phyloP scores from a whole-genome alignment of 1,284 basidiomycete genomes.

The Sporisorium iseilematis-ciliati region DNA sequence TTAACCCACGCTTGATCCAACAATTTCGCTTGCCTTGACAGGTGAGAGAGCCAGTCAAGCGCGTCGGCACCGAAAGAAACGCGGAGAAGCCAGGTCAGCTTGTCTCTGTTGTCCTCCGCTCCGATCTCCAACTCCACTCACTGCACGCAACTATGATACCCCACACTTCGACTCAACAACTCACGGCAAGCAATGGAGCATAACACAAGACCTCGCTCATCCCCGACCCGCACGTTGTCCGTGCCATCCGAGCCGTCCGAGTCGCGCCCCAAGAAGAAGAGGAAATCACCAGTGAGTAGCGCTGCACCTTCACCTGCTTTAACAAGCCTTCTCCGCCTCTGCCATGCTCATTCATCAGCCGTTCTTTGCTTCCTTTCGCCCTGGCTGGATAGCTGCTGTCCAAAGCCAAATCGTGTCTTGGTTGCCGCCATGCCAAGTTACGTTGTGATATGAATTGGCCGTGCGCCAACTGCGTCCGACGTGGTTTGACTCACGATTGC shows the following conservation, averaged over 20 bases:
- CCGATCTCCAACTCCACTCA: slow-evolving; percentile 6
- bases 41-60: no score
- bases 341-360: no score
- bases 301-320: no score
- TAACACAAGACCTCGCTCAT: background rate
- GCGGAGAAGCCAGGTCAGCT: no score
- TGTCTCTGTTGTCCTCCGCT: no score
- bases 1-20: no score
- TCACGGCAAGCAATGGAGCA: slow-evolving; percentile 1
- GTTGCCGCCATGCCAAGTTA: slow-evolving; percentile 10
- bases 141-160: no score
- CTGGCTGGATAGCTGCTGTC: slow-evolving; percentile 6
- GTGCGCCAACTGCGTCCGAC: slow-evolving; percentile 14
- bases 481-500: slow-evolving; percentile 7
- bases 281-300: slow-evolving; percentile 10
- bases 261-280: slow-evolving; percentile 13
- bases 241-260: slow-evolving; percentile 1
- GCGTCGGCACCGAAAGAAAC: no score
- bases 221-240: no score
- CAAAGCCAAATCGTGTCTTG: slow-evolving; percentile 12
- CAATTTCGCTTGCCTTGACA: no score
- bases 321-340: no score
- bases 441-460: slow-evolving; percentile 11
- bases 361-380: background rate
- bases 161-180: background rate